Conservation (phyloP, 1,284 basidiomycete species). For the Uromyces viciae-fabae region DNA sequence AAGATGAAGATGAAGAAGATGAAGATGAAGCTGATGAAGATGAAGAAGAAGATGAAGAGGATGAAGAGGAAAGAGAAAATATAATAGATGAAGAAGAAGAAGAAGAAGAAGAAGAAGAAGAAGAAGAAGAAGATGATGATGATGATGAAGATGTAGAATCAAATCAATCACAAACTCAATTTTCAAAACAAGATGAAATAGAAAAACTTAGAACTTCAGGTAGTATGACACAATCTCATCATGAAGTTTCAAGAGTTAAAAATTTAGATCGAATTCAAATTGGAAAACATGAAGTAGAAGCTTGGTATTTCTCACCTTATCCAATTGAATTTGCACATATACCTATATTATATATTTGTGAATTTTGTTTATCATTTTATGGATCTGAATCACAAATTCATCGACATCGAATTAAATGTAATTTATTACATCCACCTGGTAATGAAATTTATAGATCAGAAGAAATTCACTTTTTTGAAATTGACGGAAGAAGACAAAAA, state of each 20-base stretch:
- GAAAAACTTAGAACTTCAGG: conserved; percentile 96
- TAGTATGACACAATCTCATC: conserved; percentile 97
- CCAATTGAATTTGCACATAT: conserved; percentile 96
- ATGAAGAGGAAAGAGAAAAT: conserved; percentile 23
- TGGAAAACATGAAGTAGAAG: conserved; percentile 90
- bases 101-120: conserved; percentile 40
- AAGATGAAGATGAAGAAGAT: conserved; percentile 38
- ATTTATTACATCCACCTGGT: conserved; percentile 88
- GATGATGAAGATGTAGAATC: conserved; percentile 56
- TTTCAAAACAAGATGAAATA: conserved; percentile 92
- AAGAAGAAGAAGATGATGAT: conserved; percentile 52
- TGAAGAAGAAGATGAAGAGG: conserved; percentile 49
- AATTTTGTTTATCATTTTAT: conserved; percentile 91
- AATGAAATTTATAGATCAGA: conserved; percentile 98
- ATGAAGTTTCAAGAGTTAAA: conserved; percentile 95
- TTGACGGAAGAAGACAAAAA: conserved; percentile 91
- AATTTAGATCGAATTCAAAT: conserved; percentile 96
- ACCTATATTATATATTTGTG: conserved; percentile 92
- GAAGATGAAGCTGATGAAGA: conserved; percentile 49
- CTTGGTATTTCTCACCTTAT: conserved; percentile 99
- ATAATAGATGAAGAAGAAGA: conserved; percentile 18
- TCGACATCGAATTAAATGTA: conserved; percentile 87
- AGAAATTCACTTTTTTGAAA: conserved; percentile 95
- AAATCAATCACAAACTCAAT: conserved; percentile 57
- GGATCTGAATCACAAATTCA: conserved; percentile 79